Evolutionary conservation across 148 eudicot species (phyloP).

Genomic region (Bassia scoparia): DNA sequence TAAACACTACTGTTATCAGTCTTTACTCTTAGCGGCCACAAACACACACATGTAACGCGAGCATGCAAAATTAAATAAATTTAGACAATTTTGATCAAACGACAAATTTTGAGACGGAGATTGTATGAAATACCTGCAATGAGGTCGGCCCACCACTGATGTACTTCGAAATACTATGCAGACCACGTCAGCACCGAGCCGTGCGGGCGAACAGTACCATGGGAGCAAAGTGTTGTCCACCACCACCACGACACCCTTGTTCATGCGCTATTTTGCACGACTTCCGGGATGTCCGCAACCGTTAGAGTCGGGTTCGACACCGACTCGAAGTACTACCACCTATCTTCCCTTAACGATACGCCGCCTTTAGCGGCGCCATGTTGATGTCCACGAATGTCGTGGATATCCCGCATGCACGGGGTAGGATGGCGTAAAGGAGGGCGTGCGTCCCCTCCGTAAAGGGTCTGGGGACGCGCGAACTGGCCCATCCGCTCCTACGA

Average conservation of each 20-base stretch:
- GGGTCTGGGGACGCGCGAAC: slow-evolving; percentile 64
- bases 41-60: neutral
- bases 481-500: slow-evolving; percentile 69
- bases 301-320: slow-evolving; percentile 77
- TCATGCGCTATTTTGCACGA: slow-evolving; percentile 61
- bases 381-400: slow-evolving; percentile 69
- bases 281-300: slow-evolving; percentile 76
- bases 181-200: slow-evolving; percentile 92
- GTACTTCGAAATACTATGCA: slow-evolving; percentile 87
- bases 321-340: slow-evolving; percentile 78
- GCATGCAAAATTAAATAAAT: neutral
- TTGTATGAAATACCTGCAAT: slow-evolving; percentile 54
- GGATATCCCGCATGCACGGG: slow-evolving; percentile 59
- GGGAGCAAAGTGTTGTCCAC: slow-evolving; percentile 91
- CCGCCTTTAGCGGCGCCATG: slow-evolving; percentile 41
- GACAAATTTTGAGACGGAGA: neutral
- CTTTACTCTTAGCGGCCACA: neutral
- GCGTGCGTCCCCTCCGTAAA: slow-evolving; percentile 98
- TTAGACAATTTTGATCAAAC: neutral
- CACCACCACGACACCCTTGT: slow-evolving; percentile 61
- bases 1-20: too few relatives aligned
- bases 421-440: slow-evolving; percentile 65
- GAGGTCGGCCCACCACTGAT: slow-evolving; percentile 92
- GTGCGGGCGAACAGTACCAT: slow-evolving; percentile 85
- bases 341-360: slow-evolving; percentile 49